Conservation (phyloP, 2,329 filamentous ascomycete genomes). For the Seiridium cupressi region DNA sequence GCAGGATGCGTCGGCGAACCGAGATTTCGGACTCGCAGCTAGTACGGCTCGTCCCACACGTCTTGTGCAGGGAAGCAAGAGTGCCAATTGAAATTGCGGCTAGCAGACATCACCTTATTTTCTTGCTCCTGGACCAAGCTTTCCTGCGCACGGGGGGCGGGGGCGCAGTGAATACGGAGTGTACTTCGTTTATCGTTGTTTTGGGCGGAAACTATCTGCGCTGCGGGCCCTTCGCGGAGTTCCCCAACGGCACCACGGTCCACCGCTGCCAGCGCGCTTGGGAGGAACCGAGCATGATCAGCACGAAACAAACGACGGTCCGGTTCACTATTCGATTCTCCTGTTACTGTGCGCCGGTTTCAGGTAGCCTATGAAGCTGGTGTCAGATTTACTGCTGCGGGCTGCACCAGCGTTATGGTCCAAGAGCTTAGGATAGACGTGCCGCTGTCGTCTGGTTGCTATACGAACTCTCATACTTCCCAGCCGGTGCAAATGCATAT, state of each 20-base stretch:
- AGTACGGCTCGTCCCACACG: conserved; percentile 5
- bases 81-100: conserved; percentile 1
- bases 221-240: conserved; percentile 27
- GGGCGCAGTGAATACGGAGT: not conserved
- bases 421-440: conserved; percentile 9
- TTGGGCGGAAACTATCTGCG: conserved; percentile 11
- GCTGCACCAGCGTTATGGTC: not conserved
- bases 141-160: conserved; percentile 4
- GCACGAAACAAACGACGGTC: conserved; percentile 15
- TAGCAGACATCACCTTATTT: conserved; percentile 10
- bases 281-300: conserved; percentile 18
- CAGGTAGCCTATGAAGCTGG: conserved; percentile 14
- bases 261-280: conserved; percentile 18
- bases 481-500: not conserved
- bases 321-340: conserved; percentile 8
- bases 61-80: not conserved
- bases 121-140: not conserved
- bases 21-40: conserved; percentile 10
- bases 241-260: conserved; percentile 30
- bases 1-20: not conserved
- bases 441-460: not conserved
- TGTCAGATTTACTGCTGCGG: conserved; percentile 13
- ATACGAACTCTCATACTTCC: not conserved
- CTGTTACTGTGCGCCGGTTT: conserved; percentile 15
- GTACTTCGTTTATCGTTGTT: conserved; percentile 12